Percentiles rank a stretch among this genome's conserved stretches.
Conservation (phyloP, 805 yeast genomes). For the Vanderwaltozyma verrucispora region DNA sequence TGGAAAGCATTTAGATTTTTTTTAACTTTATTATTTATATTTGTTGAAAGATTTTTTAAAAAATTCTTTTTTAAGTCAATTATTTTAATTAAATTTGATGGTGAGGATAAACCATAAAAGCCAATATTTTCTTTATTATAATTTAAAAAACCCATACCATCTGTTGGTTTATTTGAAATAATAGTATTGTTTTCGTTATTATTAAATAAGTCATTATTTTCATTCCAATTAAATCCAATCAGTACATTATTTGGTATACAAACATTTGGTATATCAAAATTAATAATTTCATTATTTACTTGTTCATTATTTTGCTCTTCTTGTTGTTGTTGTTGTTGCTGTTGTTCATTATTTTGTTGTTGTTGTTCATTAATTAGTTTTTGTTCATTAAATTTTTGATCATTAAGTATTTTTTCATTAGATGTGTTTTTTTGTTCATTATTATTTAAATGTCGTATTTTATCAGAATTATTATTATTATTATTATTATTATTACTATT, state of each 20-base stretch:
- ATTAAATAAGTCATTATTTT: conserved; percentile 26
- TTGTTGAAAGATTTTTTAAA: neutral
- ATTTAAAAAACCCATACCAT: conserved; percentile 59
- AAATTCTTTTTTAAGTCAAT: conserved; percentile 18
- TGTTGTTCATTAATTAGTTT: too few relatives aligned
- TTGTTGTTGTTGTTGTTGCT: neutral
- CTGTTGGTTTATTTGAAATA: too few relatives aligned
- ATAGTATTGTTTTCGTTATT: too few relatives aligned
- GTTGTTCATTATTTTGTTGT: too few relatives aligned
- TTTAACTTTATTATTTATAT: neutral
- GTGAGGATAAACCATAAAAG: conserved; percentile 55
- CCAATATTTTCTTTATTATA: conserved; percentile 45
- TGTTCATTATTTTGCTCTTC: too few relatives aligned
- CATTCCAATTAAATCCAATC: conserved; percentile 52
- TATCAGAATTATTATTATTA: neutral
- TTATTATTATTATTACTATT: too few relatives aligned
- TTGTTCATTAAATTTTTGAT: too few relatives aligned
- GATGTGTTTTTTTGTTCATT: too few relatives aligned
- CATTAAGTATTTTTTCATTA: too few relatives aligned
- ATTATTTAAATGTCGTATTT: neutral
- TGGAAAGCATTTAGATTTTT: conserved; percentile 4
- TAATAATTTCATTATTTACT: neutral
- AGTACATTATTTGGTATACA: conserved; percentile 36
- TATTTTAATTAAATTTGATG: conserved; percentile 43
- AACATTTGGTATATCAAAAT: conserved; percentile 20